A percentile compares a stretch with the other conserved stretches of the same genome.
Conservation (phyloP, 2,329 filamentous ascomycete species). For the Proliferodiscus dingleyae region DNA sequence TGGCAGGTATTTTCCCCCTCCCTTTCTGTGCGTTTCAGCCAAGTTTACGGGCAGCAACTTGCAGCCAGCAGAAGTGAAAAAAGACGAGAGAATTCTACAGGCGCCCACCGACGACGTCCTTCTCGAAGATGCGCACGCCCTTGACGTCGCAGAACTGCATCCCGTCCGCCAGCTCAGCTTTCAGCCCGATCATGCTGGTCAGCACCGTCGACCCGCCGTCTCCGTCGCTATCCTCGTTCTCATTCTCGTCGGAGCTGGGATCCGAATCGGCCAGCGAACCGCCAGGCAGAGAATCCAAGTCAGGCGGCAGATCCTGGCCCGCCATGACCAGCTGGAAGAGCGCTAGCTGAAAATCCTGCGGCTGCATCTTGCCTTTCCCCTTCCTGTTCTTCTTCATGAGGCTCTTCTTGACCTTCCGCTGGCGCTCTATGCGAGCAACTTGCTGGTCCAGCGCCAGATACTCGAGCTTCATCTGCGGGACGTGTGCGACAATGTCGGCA, state of each 20-base stretch:
- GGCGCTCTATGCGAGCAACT: too few relatives aligned
- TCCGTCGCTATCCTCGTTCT: conserved; percentile 27
- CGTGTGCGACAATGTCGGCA: conserved; percentile 52
- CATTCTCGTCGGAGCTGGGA: conserved; percentile 31
- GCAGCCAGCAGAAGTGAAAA: not conserved
- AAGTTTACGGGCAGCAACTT: too few relatives aligned
- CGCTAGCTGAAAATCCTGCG: too few relatives aligned
- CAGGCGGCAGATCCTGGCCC: too few relatives aligned
- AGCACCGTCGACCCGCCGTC: conserved; percentile 8
- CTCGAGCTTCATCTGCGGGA: conserved; percentile 51
- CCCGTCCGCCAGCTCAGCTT: conserved; percentile 37
- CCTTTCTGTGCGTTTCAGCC: too few relatives aligned
- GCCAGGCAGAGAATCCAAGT: too few relatives aligned
- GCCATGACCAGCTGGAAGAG: too few relatives aligned
- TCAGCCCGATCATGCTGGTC: conserved; percentile 17
- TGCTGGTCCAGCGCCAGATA: conserved; percentile 51
- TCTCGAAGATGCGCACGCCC: conserved; percentile 53
- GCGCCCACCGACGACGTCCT: conserved; percentile 45
- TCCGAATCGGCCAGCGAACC: conserved; percentile 22
- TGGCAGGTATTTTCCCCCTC: too few relatives aligned
- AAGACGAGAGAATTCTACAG: conserved; percentile 27
- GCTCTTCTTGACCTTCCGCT: conserved; percentile 20
- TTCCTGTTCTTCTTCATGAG: conserved; percentile 31
- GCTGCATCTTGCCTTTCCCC: not conserved
- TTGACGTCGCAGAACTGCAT: conserved; percentile 41